Percentiles rank a stretch among this genome's conserved stretches.
Conservation (phyloP, 2,329 filamentous ascomycete species). For the Fusarium nematophilum region DNA sequence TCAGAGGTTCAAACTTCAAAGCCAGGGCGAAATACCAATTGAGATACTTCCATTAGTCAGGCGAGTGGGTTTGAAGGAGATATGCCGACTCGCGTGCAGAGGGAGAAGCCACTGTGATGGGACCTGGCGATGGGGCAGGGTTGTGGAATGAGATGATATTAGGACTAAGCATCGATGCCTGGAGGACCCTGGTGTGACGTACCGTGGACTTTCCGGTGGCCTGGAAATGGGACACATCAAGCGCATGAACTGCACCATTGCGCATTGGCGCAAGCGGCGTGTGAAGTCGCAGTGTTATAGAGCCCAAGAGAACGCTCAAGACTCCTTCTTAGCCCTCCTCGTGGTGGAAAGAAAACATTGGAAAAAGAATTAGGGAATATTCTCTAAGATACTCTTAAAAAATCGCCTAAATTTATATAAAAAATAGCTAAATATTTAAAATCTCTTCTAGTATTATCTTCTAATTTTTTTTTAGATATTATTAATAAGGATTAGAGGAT, state of each 20-base stretch:
- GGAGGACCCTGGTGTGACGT: not conserved
- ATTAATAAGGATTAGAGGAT: too few species aligned
- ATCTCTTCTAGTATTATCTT: too few species aligned
- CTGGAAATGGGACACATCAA: slow-evolving; percentile 1
- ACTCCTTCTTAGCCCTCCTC: too few species aligned
- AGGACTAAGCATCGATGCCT: not conserved
- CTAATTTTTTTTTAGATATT: too few species aligned
- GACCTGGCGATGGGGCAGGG: slow-evolving; percentile 16
- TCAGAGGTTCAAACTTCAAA: not conserved
- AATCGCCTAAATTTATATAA: too few species aligned
- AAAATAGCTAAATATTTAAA: too few species aligned
- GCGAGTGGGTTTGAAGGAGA: not conserved
- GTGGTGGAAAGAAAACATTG: too few species aligned
- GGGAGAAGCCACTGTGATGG: slow-evolving; percentile 7
- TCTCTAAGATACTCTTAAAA: too few species aligned
- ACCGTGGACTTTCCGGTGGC: not conserved
- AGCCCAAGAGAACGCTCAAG: slow-evolving; percentile 2
- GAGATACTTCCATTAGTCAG: slow-evolving; percentile 2
- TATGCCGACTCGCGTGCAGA: slow-evolving; percentile 8
- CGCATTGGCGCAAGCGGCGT: slow-evolving; percentile 4
- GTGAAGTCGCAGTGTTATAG: not conserved
- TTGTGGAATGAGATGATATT: slow-evolving; percentile 8
- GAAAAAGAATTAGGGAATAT: too few species aligned
- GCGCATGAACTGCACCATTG: slow-evolving; percentile 2
- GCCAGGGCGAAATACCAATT: not conserved